Base-by-base conservation (phyloP, 352 stramenopile genomes). In the Phytophthora megakarya region DNA sequence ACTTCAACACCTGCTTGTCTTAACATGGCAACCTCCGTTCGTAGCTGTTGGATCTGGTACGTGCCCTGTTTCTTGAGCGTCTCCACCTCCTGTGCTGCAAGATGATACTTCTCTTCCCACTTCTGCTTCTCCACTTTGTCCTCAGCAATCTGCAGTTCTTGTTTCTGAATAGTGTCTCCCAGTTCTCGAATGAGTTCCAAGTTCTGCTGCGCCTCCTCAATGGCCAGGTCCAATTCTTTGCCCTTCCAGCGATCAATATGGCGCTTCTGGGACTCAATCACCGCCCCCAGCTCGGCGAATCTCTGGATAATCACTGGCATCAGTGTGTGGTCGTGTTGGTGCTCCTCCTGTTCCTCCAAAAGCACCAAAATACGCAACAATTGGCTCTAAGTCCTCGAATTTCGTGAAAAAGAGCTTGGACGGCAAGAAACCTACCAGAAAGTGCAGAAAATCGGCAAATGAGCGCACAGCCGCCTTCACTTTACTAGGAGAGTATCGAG, bases 171-270 rank as follows among this genome's bases (percentile, higher is more conserved):
- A 11, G 66, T 81, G 70, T 78, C 60, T 46, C 78, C 78, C 4
- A 93, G 64, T 22, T 88, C 68, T 19, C 48, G 45, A 22, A 90
- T 85, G 11, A 90, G 39, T 45, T 90, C 80, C 22, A 91, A 52
- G 42, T 85, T 90, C 45, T 89, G 74, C 46, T 92, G 75, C 1
- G 73, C 63, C 43, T 92, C 86, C 12, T 75, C 84, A 60, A 92
- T 93, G 22, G 84, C 82, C 44, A 92, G 63, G 33, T 94, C 84
- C 42, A 92, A 62, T 45, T 93, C 86, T 67, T 91, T 91, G 55
- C 86, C 73, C 75, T 94, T 94, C 86, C 86, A 94, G 21, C 78
- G 80, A 51, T 94, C 84, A 30, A 92, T 93, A 44, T 94, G 81
- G 40, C 82, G 75, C 70, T 94, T 94, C 67, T 94, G 86, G 16